Evolutionary conservation across 176 grass and related monocot species (phyloP).

Genomic region (Carex littledalei): DNA sequence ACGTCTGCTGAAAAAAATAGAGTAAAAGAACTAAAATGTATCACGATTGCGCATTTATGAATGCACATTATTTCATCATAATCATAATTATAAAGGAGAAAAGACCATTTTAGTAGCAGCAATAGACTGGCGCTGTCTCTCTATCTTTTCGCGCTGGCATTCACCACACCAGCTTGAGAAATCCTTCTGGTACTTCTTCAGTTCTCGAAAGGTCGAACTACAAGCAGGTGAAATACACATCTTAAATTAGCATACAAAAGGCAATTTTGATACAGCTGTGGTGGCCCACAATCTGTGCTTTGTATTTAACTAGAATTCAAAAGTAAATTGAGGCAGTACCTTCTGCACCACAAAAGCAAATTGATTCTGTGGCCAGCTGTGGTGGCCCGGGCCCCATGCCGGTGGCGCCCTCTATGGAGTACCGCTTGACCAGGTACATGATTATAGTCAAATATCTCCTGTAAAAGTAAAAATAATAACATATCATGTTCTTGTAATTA

Average conservation of each 20-base stretch:
- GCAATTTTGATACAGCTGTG: conserved; percentile 11
- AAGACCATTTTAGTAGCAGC: conserved; percentile 79
- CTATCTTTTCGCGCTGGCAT: conserved; percentile 72
- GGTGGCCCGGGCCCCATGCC: conserved; percentile 82
- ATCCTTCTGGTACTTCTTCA: conserved; percentile 94
- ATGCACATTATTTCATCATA: neutral
- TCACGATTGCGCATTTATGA: neutral
- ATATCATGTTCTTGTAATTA: neutral
- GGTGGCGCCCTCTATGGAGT: conserved; percentile 84
- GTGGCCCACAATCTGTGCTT: neutral
- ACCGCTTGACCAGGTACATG: conserved; percentile 81
- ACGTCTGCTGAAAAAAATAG: conserved; percentile 50
- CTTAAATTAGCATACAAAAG: neutral
- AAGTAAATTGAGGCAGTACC: conserved; percentile 40
- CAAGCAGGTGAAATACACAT: conserved; percentile 24
- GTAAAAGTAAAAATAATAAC: neutral
- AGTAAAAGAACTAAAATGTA: conserved; percentile 21
- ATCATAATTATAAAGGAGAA: neutral
- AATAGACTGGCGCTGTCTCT: conserved; percentile 65
- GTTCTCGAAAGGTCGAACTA: conserved; percentile 90
- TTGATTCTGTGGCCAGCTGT: conserved; percentile 85
- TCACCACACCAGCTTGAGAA: conserved; percentile 86
- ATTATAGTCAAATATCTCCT: conserved; percentile 91
- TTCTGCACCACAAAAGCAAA: conserved; percentile 95
- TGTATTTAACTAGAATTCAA: neutral